Evolutionary conservation across 1,284 basidiomycete species (phyloP), one percentile per base, ranked within the genome.

Genomic region (Leccinum solheimii): DNA sequence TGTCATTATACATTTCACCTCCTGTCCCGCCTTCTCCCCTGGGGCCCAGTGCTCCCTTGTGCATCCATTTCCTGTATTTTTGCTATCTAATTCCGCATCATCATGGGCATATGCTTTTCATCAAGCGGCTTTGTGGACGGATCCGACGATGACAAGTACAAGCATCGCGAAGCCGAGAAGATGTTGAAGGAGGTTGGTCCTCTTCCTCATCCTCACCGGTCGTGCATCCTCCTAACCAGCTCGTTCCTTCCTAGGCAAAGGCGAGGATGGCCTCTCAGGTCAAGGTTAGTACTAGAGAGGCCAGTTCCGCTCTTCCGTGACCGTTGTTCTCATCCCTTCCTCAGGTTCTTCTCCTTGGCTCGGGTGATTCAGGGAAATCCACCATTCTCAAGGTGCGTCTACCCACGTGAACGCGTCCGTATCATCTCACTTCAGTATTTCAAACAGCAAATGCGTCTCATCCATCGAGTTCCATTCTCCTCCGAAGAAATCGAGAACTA

Each of bases 361-460:
- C 95, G 50, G 95, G 95, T 40, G 95, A 97, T 72, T 93, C 90
- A 34, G 95, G 95, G 51, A 98, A 98, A 77, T 94, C 92, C 11
- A 97, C 95, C 5, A 83, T 95, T 67, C 83, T 95, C 73, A 95
- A 95, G 81, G 90, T 90, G 60, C 48, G 78, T 67, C 19, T n/a
- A 27, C 53, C 10, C 30, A 32, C 69, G 53, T 69, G 13, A 7
- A 3, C n/a, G n/a, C 26, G 7, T 32, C 36, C 5, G 34, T 23
- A 10, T 53, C 21, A 32, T 54, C 56, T 66, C 45, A 56, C n/a
- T 34, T 34, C 11, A 5, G 11, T 1, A n/a, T 11, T 7, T 21
- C 19, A 23, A n/a, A 55, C 13, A 92, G 88, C 92, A 94, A 87
- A 95, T 95, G 92, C 88, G 93, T 30, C 79, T 95, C 50, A 94